phyloP scores from a whole-genome alignment of 2,329 filamentous ascomycete species.

The Trichoderma sp. region DNA sequence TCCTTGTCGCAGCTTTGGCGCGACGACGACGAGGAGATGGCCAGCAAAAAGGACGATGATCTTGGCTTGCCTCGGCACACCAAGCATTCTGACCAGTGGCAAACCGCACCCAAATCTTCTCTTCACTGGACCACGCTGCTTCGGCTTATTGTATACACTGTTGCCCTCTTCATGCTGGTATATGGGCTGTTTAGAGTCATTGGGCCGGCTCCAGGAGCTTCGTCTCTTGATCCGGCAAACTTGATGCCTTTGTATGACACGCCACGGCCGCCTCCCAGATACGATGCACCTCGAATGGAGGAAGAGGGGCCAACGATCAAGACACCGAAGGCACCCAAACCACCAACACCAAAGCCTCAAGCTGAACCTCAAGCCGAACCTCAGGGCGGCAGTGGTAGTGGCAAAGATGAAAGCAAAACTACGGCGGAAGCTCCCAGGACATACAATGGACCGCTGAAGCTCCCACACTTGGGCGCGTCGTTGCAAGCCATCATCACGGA shows the following conservation, averaged over 20 bases:
- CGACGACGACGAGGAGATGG: constrained; percentile 54
- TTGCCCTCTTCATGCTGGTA: constrained; percentile 54
- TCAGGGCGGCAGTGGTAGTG: background rate
- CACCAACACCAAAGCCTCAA: background rate
- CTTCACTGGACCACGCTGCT: constrained; percentile 53
- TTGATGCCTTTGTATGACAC: background rate
- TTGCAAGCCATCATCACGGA: constrained; percentile 55
- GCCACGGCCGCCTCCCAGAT: background rate
- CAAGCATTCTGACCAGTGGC: constrained; percentile 37
- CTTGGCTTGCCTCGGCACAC: constrained; percentile 30
- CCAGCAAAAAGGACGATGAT: constrained; percentile 62
- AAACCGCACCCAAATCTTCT: constrained; percentile 34
- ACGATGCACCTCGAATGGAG: constrained; percentile 9
- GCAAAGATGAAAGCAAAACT: background rate
- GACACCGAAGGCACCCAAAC: background rate
- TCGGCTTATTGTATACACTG: constrained; percentile 47
- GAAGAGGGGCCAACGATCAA: background rate
- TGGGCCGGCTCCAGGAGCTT: constrained; percentile 42
- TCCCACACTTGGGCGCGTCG: constrained; percentile 60
- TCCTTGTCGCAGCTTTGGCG: constrained; percentile 42
- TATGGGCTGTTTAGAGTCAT: constrained; percentile 35
- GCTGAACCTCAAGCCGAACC: background rate
- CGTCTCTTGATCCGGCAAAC: constrained; percentile 3
- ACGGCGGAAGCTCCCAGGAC: background rate
- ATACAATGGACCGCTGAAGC: constrained; percentile 70